Conservation (phyloP, 176 grass and related monocot genomes). For the Calamus simplicifolius region DNA sequence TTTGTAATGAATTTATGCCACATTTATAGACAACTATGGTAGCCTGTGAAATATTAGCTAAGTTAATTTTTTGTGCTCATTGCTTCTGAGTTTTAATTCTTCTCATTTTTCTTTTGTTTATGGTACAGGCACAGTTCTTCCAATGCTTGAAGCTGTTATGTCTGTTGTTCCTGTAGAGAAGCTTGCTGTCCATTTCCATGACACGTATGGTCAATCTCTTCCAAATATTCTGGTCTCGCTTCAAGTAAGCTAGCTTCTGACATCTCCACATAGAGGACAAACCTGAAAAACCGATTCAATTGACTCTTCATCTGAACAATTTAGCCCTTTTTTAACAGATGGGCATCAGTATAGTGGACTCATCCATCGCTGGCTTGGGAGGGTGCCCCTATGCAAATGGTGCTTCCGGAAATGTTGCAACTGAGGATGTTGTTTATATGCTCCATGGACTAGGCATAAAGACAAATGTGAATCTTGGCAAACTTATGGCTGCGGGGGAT, state of each 20-base stretch:
- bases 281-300: background rate
- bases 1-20: too few relatives aligned
- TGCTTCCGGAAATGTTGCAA: conserved; percentile 74
- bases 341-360: conserved; percentile 65
- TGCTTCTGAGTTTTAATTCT: background rate
- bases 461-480: conserved; percentile 60
- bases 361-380: conserved; percentile 74
- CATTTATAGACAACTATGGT: too few relatives aligned
- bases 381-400: conserved; percentile 86
- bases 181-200: conserved; percentile 83
- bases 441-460: conserved; percentile 79
- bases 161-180: conserved; percentile 60
- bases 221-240: conserved; percentile 79
- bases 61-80: too few relatives aligned
- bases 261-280: background rate
- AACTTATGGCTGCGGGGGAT: conserved; percentile 71
- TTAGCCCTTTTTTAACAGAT: conserved; percentile 30
- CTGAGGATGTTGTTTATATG: conserved; percentile 83
- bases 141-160: conserved; percentile 76
- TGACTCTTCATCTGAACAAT: background rate
- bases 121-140: conserved; percentile 49
- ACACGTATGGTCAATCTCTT: conserved; percentile 86
- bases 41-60: too few relatives aligned
- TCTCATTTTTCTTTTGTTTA: background rate
- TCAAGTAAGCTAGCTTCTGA: conserved; percentile 46